Base-by-base conservation (phyloP, 768 basidiomycete species). In the Amanita pallidorosea region DNA sequence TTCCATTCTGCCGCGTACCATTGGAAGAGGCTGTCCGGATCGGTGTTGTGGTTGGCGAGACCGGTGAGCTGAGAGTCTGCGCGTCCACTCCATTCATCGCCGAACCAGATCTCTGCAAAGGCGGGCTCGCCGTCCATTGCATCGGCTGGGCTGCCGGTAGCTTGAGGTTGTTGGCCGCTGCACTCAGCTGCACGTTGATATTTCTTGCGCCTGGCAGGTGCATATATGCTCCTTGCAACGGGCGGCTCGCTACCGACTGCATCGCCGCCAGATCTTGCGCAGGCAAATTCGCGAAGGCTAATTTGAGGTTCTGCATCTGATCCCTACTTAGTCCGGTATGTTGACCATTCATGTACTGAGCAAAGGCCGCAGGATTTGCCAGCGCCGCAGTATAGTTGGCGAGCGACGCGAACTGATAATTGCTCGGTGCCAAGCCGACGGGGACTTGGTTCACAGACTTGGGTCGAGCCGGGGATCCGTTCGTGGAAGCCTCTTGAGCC, bases 241-340 rank as follows among this genome's bases (percentile, higher is more conserved):
- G 56, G 6, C 66, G 64, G 51, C 61, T 63, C 45, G 64, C 58
- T 47, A 62, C 57, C 45, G 61, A 55, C 40, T 71, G 71, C 48
- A 68, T 58, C 37, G 63, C 56, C 48, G 67, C 66, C 34, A 71
- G 56, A 40, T 74, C 75, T 53, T 67, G 70, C 15, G 61, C 64
- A 48, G 64, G 59, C 54, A 70, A 60, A 49, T 61, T 70, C 3
- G 73, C 74, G 52, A 81, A 75, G 3, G 74, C 77, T 7, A 74
- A 65, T 63, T 83, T 82, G 37, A 83, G 57, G 49, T 68, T 73
- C 60, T 81, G 79, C 61, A 83, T 67, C 57, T 83, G 81, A 53
- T 84, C 83, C 17, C 67, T 53, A 31, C 70, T 77, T 42, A 84
- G 60, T 2, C 68, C 67, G 40, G 67, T 69, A 4, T 65, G 64